These are phyloP conservation scores for Ophiostoma populinum DNA, from an alignment of 2,329 filamentous ascomycete species.

Conservation along the genomic window DNA sequence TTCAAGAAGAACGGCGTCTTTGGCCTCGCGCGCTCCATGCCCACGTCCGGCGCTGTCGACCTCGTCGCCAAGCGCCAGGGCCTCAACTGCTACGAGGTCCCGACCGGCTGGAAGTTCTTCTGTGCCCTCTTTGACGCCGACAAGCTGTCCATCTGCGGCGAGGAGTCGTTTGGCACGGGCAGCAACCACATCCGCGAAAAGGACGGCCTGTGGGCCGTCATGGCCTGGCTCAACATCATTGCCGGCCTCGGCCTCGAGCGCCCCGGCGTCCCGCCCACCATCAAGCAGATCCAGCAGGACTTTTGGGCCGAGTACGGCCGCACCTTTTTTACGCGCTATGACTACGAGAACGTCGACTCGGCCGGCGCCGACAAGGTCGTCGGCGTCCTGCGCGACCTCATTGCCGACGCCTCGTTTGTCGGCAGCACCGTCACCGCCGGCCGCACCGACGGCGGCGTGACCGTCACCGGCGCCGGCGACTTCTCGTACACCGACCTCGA, in stretches of 20 bases:
- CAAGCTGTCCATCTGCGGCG: slow-evolving; percentile 95
- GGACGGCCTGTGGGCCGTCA: slow-evolving; percentile 92
- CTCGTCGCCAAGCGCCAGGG: slow-evolving; percentile 90
- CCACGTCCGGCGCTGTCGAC: slow-evolving; percentile 87
- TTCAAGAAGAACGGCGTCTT: slow-evolving; percentile 96
- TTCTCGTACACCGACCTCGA: slow-evolving; percentile 99
- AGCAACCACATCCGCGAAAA: slow-evolving; percentile 99
- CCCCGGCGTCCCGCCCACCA: slow-evolving; percentile 67
- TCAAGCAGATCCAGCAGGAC: slow-evolving; percentile 88
- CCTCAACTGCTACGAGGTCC: slow-evolving; percentile 85
- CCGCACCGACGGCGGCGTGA: slow-evolving; percentile 34
- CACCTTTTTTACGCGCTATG: slow-evolving; percentile 97
- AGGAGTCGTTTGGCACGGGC: slow-evolving; percentile 95
- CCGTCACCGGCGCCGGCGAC: slow-evolving; percentile 73
- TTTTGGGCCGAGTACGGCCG: slow-evolving; percentile 96
- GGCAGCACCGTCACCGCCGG: slow-evolving; percentile 63
- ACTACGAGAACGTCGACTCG: slow-evolving; percentile 89
- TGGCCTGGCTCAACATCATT: slow-evolving; percentile 98
- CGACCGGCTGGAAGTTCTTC: slow-evolving; percentile 99
- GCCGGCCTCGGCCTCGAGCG: slow-evolving; percentile 77
- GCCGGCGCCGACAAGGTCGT: slow-evolving; percentile 86
- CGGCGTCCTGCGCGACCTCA: slow-evolving; percentile 59
- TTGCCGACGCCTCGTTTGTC: slow-evolving; percentile 57
- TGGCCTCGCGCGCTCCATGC: slow-evolving; percentile 92
- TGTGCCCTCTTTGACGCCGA: slow-evolving; percentile 86